These are phyloP conservation scores for Passiflora organensis DNA, from an alignment of 345 rosid genomes.

Conservation along the genomic window DNA sequence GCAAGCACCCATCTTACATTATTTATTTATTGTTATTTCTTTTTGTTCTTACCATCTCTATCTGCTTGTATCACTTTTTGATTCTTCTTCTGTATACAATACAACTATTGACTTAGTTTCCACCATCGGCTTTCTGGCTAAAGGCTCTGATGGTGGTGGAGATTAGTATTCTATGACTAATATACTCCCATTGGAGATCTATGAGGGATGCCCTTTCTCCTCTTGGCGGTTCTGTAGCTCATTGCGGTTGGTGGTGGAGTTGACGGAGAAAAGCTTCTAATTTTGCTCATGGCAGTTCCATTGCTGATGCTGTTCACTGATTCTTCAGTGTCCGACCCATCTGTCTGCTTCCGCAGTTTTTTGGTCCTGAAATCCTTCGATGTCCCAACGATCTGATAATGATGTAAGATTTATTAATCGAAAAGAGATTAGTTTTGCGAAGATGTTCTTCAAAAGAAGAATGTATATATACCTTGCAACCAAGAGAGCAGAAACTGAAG, in stretches of 20 bases:
- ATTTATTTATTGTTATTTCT: not conserved
- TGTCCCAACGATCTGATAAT: constrained; percentile 57
- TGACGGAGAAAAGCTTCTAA: constrained; percentile 21
- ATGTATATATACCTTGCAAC: constrained; percentile 75
- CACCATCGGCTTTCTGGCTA: constrained; percentile 17
- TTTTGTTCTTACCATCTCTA: not conserved
- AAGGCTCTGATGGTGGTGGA: constrained; percentile 13
- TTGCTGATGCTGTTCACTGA: constrained; percentile 13
- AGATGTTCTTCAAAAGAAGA: not conserved
- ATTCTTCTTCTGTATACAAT: constrained; percentile 1
- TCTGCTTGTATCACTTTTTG: constrained; percentile 4
- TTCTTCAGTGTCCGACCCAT: constrained; percentile 26
- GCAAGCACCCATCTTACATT: not conserved
- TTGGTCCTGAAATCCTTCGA: constrained; percentile 49
- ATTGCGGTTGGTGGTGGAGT: constrained; percentile 26
- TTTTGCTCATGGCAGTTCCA: constrained; percentile 5
- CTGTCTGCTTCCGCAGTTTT: constrained; percentile 13
- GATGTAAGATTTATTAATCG: not conserved
- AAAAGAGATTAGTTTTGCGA: not conserved
- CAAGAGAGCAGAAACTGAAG: constrained; percentile 94
- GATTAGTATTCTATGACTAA: constrained; percentile 14
- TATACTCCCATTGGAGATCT: constrained; percentile 31
- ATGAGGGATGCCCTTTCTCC: constrained; percentile 32
- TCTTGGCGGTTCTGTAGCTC: constrained; percentile 20
- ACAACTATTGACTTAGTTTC: not conserved